Evolutionary conservation across 352 stramenopile genomes (phyloP), one percentile per base, ranked within the genome.

Genomic region (Sclerospora graminicola): DNA sequence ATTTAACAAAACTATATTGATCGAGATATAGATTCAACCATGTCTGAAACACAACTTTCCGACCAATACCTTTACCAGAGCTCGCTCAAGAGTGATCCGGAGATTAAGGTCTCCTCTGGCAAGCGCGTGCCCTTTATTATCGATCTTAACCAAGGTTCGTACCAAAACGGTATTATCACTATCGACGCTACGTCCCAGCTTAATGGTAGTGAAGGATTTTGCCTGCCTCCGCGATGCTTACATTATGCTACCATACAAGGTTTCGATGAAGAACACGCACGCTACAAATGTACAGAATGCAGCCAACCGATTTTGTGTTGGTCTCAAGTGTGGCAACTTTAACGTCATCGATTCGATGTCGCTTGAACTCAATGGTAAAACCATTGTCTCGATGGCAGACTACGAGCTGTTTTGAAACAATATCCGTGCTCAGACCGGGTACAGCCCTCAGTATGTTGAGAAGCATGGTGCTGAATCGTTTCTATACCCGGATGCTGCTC

Each of bases 401-500:
- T 33, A 24, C 37, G 21, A 43, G 23, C 37, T 33, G 13, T 33
- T 23, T 19, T 2, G 8, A 14, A 32, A 43, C 35, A 29, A 29
- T 10, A 29, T 29, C 10, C 59, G 59, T 24, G 48, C 54, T 32
- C 28, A 50, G 32, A 61, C 58, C 7, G 33, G 57, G 11, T 63
- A 40, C 21, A 32, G 26, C 34, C 6, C 26, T 37, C 27, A 30
- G 18, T 45, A 68, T 24, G 32, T 64, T 37, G 41, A 57, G 0
- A 64, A 64, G 34, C 50, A 60, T 43, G 59, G 59, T 15, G 42
- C 59, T 29, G 54, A 65, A 14, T 48, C 54, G 0, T 64, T 62
- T 41, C 5, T 68, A 5, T 63, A 28, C 24, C 53, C 53, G 18
- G 53, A 60, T 43, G 41, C 37, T 40, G 42, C 26, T 41, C 46